These are phyloP conservation scores for Mangifera indica DNA, from an alignment of 345 rosid genomes.

Conservation along the genomic window DNA sequence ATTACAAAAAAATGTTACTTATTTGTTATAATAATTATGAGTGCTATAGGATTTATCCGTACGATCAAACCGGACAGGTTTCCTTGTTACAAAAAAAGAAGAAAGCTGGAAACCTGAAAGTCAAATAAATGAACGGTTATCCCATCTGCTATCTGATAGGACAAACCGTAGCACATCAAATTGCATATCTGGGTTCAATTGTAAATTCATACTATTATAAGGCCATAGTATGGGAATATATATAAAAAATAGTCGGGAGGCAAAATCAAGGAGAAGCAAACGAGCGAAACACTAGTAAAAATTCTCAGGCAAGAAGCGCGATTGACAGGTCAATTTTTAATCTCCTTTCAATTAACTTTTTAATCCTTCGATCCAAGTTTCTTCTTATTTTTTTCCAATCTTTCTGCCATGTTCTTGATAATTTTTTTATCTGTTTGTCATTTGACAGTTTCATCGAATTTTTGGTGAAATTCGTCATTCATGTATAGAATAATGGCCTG, in stretches of 20 bases:
- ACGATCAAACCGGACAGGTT: too few species aligned
- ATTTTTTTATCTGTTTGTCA: neutral
- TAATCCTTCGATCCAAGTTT: neutral
- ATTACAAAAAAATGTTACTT: too few species aligned
- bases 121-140: neutral
- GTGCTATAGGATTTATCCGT: too few species aligned
- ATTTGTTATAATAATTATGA: too few species aligned
- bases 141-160: too few species aligned
- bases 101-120: too few species aligned
- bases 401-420: slow-evolving; percentile 11
- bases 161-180: too few species aligned
- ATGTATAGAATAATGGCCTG: neutral
- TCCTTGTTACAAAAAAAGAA: too few species aligned
- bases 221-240: slow-evolving; percentile 16
- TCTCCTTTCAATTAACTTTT: neutral
- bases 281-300: too few species aligned
- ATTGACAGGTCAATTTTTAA: neutral
- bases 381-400: neutral
- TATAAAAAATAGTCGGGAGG: neutral
- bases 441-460: neutral
- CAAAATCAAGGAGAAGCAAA: neutral
- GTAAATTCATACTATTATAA: neutral
- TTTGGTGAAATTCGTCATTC: neutral
- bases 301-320: neutral
- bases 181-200: too few species aligned